Evolutionary conservation across 805 yeast genomes (phyloP), one percentile per base, ranked within the genome.

Genomic region (Schizosaccharomyces japonicus): DNA sequence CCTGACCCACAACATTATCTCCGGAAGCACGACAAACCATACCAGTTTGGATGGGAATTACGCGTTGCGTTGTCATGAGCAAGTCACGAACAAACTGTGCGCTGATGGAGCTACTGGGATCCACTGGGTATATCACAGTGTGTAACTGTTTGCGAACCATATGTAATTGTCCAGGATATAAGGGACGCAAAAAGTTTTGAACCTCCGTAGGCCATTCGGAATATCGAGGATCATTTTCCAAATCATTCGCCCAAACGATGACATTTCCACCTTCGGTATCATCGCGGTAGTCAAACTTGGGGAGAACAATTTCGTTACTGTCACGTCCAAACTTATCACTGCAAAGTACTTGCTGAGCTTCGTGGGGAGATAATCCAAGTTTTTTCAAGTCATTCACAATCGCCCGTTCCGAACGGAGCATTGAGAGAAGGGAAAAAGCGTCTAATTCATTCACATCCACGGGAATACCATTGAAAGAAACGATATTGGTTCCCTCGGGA

Each of bases 11-110:
- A 45, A 58, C 57, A 17, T 40, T 42, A 6, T 47, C 52, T 17
- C 55, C 51, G 11, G 51, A 49, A 4, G 51, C 54, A 2, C 79
- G 50, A 0, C 96, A 94, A n/a, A 87, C 64, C 2, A 87, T 52
- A 5, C 95, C 98, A 47, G 87, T 57, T 59, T 85, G 78, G 52
- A 84, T 79, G 0, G 94, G 81, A 15, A 80, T 67, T 1, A 74
- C 73, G 39, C 72, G 69, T 10, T 68, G 52, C 4, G 59, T 47
- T 21, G 63, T 48, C 34, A 54, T 51, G 39, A 55, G 36, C 1
- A 63, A 48, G 30, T 55, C 57, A n/a, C 75, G 55, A 2, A 75
- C 63, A 2, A 71, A 59, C 25, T 67, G 65, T 1, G 77, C 55
- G 30, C 80, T 78, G 2, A 64, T 61, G 11, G 64, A 63, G 51